phyloP scores from a whole-genome alignment of 768 basidiomycete species.

The Gyrodon lividus region DNA sequence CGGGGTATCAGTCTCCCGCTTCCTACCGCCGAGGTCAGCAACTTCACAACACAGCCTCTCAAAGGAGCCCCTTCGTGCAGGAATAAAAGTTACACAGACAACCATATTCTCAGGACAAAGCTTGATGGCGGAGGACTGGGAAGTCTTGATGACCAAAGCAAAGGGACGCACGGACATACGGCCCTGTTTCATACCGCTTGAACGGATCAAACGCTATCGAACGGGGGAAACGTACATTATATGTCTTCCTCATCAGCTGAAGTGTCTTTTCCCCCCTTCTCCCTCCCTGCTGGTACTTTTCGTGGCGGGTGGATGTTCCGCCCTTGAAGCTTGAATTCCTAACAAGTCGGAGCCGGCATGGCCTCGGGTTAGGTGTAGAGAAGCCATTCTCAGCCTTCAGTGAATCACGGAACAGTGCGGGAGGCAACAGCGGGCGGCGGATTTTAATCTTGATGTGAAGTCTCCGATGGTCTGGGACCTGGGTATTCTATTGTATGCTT shows the following conservation, averaged over 20 bases:
- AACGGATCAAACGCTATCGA: slow-evolving; percentile 6
- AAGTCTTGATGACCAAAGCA: not conserved
- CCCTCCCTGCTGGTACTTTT: not conserved
- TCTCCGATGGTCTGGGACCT: slow-evolving; percentile 14
- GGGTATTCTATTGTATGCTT: not conserved
- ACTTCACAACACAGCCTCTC: not conserved
- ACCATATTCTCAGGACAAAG: no score
- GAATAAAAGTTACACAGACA: not conserved
- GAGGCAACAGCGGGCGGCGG: not conserved
- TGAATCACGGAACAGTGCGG: slow-evolving; percentile 11
- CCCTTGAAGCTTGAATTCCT: not conserved
- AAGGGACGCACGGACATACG: no score
- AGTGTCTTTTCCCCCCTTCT: not conserved
- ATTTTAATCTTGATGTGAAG: slow-evolving; percentile 6
- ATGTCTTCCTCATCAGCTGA: no score
- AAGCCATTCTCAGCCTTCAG: not conserved
- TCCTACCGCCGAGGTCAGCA: not conserved
- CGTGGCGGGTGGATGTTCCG: not conserved
- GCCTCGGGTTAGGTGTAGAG: no score
- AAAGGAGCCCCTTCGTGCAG: not conserved
- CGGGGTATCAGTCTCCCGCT: no score
- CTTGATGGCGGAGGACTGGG: not conserved
- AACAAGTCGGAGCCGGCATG: no score
- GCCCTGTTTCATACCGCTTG: not conserved
- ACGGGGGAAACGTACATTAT: not conserved